These are phyloP conservation scores for Hyphodiscus sp. DNA, from an alignment of 2,329 filamentous ascomycete species.

Conservation along the genomic window DNA sequence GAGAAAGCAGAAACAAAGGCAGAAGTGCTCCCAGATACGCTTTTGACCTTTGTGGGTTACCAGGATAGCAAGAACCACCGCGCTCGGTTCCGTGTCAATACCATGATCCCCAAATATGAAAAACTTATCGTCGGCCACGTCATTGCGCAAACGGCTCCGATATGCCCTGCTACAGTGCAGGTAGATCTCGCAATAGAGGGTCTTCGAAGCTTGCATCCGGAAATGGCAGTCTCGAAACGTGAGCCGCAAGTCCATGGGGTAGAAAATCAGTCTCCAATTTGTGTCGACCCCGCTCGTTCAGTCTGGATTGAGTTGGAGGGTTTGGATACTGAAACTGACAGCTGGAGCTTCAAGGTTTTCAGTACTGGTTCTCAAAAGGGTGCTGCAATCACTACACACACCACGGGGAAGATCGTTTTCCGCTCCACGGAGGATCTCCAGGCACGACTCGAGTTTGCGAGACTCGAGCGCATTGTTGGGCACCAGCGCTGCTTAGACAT, in stretches of 20 bases:
- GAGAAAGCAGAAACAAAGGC: conserved; percentile 4
- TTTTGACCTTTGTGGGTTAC: conserved; percentile 29
- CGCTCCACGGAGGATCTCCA: not conserved
- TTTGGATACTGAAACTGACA: not conserved
- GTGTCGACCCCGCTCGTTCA: conserved; percentile 3
- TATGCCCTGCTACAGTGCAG: conserved; percentile 14
- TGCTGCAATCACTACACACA: conserved; percentile 2
- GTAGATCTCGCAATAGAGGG: conserved; percentile 15
- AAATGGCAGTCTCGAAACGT: not conserved
- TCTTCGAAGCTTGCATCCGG: conserved; percentile 4
- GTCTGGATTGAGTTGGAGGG: conserved; percentile 5
- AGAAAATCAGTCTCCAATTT: conserved; percentile 6
- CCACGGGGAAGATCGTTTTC: conserved; percentile 1
- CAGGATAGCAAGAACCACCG: conserved; percentile 20
- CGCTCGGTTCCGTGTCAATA: conserved; percentile 38
- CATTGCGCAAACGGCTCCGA: conserved; percentile 25
- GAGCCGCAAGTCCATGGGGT: conserved; percentile 4
- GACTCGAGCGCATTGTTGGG: conserved; percentile 1
- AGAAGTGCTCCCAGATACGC: conserved; percentile 1
- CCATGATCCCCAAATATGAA: conserved; percentile 30
- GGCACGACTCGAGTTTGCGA: not conserved
- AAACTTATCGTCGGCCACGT: conserved; percentile 33
- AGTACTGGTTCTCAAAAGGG: not conserved
- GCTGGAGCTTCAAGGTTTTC: conserved; percentile 6
- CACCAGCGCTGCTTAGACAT: not conserved